These are phyloP conservation scores for Cladosporium phlei DNA, from an alignment of 2,329 filamentous ascomycete species.

Conservation along the genomic window DNA sequence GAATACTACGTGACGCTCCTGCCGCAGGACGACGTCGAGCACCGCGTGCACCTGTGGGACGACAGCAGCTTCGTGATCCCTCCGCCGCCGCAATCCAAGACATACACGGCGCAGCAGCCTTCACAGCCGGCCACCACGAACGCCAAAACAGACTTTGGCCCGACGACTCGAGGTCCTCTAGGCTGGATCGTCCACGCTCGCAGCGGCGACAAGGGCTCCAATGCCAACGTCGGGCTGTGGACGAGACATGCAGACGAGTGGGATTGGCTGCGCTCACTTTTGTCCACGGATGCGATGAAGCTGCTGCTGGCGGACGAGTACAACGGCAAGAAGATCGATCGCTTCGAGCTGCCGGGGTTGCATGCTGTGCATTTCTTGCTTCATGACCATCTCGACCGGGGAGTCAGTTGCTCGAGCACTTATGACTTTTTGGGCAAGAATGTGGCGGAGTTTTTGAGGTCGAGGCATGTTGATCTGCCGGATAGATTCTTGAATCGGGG, in stretches of 20 bases:
- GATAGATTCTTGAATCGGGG: conserved; percentile 29
- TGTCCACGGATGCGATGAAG: conserved; percentile 26
- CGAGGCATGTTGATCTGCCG: conserved; percentile 29
- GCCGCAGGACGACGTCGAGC: conserved; percentile 27
- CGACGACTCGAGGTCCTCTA: conserved; percentile 34
- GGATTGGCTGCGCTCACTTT: conserved; percentile 29
- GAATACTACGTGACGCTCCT: conserved; percentile 40
- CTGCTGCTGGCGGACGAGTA: conserved; percentile 31
- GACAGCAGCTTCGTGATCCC: conserved; percentile 30
- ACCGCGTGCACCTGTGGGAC: conserved; percentile 27
- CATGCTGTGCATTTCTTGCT: conserved; percentile 33
- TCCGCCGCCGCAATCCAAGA: conserved; percentile 30
- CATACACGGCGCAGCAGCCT: conserved; percentile 33
- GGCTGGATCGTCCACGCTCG: conserved; percentile 35
- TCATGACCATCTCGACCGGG: conserved; percentile 32
- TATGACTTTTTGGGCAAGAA: conserved; percentile 33
- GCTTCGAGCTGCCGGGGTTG: conserved; percentile 31
- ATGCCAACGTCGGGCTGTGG: conserved; percentile 38
- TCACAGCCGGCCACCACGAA: conserved; percentile 23
- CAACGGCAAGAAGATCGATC: conserved; percentile 32
- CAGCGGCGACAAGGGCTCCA: conserved; percentile 32
- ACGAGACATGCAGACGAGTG: conserved; percentile 34
- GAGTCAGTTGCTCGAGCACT: conserved; percentile 29
- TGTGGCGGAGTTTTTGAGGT: conserved; percentile 30
- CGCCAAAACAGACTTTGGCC: conserved; percentile 27